Base-by-base conservation (phyloP, 345 rosid species). In the Citrus australasica region DNA sequence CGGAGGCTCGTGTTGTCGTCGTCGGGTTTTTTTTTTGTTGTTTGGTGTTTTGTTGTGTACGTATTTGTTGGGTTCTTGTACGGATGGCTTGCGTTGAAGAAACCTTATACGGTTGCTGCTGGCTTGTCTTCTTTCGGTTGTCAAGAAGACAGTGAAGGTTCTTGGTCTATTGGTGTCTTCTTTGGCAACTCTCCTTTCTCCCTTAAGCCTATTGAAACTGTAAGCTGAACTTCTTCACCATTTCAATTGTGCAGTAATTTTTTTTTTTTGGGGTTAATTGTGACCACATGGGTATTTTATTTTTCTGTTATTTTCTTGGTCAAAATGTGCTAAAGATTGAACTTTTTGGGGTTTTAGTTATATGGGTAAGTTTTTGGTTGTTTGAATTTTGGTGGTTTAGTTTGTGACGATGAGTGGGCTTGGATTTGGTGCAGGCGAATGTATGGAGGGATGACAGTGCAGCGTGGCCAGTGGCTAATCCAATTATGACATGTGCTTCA, bases 391-490 rank as follows among this genome's bases (percentile, higher is more conserved):
- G 68, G 33, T 63, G 19, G 68, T 51, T 74, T 60, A 8, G 38
- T 74, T 46, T 46, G 51, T 46, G 17, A 46, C 51, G 76, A 75
- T 67, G 40, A 32, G 22, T 77, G 76, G 74, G 76, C 58, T 11
- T 55, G 69, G 68, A 72, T 24, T 38, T 69, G 75, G 73, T 80
- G 74, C 87, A 96, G 99, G 66, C 76, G 75, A 89, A 90, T 79
- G 77, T 87, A 33, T 86, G 98, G 99, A 94, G 87, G 62, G 88
- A 94, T 79, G 88, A 86, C 66, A 89, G 83, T 80, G 90, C 90
- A 19, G 93, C 98, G 2, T 94, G 98, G 98, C 99, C 99, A 1
- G 95, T 96, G 37, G 91, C 99, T 67, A 94, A 96, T 74, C 99
- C 99, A n/a, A 89, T 96, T 73, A 38, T 96, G 75, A 90, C 98